phyloP scores from a whole-genome alignment of 352 stramenopile genomes.

The Pythium rhizo-oryzae region DNA sequence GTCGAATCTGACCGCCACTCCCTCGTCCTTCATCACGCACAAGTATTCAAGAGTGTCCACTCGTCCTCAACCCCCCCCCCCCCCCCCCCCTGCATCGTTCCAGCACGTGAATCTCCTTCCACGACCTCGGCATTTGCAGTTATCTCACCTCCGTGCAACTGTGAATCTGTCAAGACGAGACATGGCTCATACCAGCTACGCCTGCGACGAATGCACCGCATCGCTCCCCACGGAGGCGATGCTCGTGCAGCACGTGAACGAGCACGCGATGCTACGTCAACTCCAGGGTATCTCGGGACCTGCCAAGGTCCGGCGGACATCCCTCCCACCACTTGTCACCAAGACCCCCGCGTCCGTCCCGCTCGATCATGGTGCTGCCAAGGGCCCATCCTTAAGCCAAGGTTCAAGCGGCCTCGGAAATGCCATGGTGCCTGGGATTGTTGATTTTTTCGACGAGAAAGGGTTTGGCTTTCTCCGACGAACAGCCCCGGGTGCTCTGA shows the following conservation, averaged over 20 bases:
- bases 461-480: conserved; percentile 3
- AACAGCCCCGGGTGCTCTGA: neutral
- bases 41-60: neutral
- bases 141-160: neutral
- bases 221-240: neutral
- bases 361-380: neutral
- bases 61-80: neutral
- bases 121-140: neutral
- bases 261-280: neutral
- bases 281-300: neutral
- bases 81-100: neutral
- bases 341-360: neutral
- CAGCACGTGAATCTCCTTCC: no score
- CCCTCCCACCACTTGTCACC: neutral
- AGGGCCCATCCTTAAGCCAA: neutral
- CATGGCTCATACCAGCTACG: neutral
- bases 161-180: neutral
- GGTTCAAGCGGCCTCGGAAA: neutral
- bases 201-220: neutral
- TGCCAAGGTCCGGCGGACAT: neutral
- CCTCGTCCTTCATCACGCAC: neutral
- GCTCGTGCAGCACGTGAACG: neutral
- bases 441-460: neutral
- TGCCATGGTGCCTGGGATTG: neutral
- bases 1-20: neutral